Evolutionary conservation across 164 flowering plant genomes (phyloP), one percentile per base, ranked within the genome.

Genomic region (Amborella trichopoda): DNA sequence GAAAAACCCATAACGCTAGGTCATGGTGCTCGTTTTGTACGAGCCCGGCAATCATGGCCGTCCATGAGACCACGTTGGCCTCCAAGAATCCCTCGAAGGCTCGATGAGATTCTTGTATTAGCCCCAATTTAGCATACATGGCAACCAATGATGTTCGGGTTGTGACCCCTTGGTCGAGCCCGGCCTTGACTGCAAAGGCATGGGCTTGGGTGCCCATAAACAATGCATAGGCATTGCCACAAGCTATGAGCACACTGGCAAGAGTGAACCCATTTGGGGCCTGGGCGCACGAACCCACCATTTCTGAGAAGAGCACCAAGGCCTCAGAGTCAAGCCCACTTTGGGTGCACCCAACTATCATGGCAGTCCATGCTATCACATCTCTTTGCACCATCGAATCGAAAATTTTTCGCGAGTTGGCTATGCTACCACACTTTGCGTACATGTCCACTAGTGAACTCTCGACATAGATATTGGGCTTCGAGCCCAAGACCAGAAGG

Each of bases 161-260:
- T 61, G 66, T 79, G 10, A 90, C 57, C 42, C 77, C 64, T 1
- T 17, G 9, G 33, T 57, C 59, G 19, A 70, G 48, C 14, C 48
- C 49, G 0, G 60, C 63, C 70, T 84, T 91, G 60, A 73, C 51
- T 13, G 84, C 60, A 23, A 80, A 95, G 49, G 67, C 34, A 50
- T 83, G 96, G 9, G 87, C 70, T 63, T 91, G 99, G 36, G 68
- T 81, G 27, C 93, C 85, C 24, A 68, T 19, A 59, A 81, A 93
- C 61, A 58, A 62, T 14, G 79, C 69, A 11, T 81, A 42, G 40
- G 82, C 52, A 13, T 73, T 25, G 14, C 93, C 73, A 60, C 98
- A 87, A 52, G 96, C 83, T n/a, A 93, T 87, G 50, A 90, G 71
- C 1, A 91, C 53, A 54, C 95, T 87, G 0, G 77, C 73, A 65